Conservation (phyloP, 2,329 filamentous ascomycete species). For the Amesomyces nigricolor region DNA sequence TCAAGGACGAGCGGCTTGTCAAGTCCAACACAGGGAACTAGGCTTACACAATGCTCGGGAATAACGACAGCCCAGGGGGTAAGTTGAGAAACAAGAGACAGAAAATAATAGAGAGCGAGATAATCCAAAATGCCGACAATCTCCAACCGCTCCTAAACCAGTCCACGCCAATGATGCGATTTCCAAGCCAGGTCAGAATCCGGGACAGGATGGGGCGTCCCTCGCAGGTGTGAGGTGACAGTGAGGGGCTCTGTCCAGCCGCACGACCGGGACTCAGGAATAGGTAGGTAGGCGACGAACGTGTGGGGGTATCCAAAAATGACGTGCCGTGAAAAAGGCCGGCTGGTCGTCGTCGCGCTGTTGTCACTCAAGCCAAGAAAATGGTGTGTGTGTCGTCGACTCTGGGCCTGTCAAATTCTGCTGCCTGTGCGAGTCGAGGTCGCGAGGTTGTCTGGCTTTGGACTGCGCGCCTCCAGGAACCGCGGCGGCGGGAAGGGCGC, state of each 20-base stretch:
- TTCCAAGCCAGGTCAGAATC: neutral
- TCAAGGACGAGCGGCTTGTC: constrained; percentile 2
- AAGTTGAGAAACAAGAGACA: neutral
- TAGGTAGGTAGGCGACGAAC: neutral
- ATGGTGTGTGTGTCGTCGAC: neutral
- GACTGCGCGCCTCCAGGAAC: too few species aligned
- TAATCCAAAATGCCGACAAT: neutral
- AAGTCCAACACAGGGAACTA: neutral
- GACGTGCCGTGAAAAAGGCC: neutral
- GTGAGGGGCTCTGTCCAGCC: neutral
- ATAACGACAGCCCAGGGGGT: neutral
- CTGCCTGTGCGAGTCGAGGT: neutral
- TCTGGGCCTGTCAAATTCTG: constrained; percentile 12
- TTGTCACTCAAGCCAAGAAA: constrained; percentile 1
- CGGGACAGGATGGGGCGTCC: neutral
- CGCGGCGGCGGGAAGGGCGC: too few species aligned
- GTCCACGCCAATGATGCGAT: neutral
- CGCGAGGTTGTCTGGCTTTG: too few species aligned
- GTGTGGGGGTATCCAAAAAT: neutral
- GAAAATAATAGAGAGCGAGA: neutral
- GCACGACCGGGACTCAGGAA: too few species aligned
- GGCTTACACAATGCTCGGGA: neutral
- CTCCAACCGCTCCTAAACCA: neutral
- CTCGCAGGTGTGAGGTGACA: neutral
- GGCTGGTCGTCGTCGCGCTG: neutral